Evolutionary conservation across 768 basidiomycete species (phyloP).

Genomic region (Phylloporus sp.): DNA sequence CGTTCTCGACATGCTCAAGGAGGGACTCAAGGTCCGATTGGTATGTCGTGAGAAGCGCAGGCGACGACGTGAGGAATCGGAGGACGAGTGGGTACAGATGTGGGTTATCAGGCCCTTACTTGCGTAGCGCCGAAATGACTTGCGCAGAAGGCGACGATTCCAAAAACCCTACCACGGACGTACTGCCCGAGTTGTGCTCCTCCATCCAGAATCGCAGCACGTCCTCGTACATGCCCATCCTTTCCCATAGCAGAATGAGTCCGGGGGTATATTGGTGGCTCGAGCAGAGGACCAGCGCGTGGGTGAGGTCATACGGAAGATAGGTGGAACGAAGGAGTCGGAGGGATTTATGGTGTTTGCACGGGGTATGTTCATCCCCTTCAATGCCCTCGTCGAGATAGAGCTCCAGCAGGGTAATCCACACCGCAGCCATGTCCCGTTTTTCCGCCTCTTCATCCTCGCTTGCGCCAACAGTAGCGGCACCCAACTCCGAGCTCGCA

Average conservation of each 20-base stretch:
- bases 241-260: constrained; percentile 88
- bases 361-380: constrained; percentile 17
- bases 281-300: constrained; percentile 94
- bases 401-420: constrained; percentile 94
- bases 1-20: constrained; percentile 72
- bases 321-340: constrained; percentile 55
- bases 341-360: constrained; percentile 56
- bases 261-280: constrained; percentile 80
- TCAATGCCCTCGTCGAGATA: constrained; percentile 54
- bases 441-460: constrained; percentile 49
- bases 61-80: constrained; percentile 81
- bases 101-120: constrained; percentile 68
- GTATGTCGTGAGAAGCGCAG: constrained; percentile 68
- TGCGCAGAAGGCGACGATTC: constrained; percentile 32
- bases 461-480: constrained; percentile 12
- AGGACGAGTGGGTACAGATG: constrained; percentile 85
- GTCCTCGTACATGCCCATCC: constrained; percentile 93
- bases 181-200: constrained; percentile 34
- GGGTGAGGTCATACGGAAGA: constrained; percentile 80
- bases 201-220: constrained; percentile 93
- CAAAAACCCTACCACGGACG: constrained; percentile 21
- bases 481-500: constrained; percentile 6
- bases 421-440: constrained; percentile 76
- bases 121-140: constrained; percentile 70
- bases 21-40: constrained; percentile 64